Evolutionary conservation across 1,139 yeast genomes (phyloP), one percentile per base, ranked within the genome.

Genomic region (Kurtzmaniella quercitrusa): DNA sequence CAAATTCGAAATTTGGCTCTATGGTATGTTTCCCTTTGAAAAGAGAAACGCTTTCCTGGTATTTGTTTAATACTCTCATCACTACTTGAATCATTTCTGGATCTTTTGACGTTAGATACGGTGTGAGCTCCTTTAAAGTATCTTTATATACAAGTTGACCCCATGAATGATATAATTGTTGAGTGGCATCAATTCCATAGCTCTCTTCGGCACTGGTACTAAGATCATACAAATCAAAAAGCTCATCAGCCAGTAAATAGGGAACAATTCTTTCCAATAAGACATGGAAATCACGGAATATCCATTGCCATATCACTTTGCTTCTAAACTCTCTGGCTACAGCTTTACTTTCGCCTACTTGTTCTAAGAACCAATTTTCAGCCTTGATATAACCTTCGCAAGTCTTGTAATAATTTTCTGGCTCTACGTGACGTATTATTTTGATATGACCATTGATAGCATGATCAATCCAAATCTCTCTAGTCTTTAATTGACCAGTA

Each of bases 251-350:
- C 9, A 43, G 19, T 10, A 65, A 37, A 39, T 34, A 19, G 0
- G 66, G 62, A 11, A 67, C 46, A 2, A 60, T 51, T 1, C 44
- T 45, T 5, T 47, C 33, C 6, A 65, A 46, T 2, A 60, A 46
- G 6, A 46, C 43, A 36, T 49, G 54, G 37, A 67, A 63, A 41
- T 66, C 61, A 7, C 47, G 48, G 41, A 70, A 67, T 1, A 70
- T 52, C 40, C 61, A 51, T 14, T 38, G 45, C 75, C 75, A 70
- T 29, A 59, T 60, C 17, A 68, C 51, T 39, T 57, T 56, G 11
- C 45, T 37, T 16, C 58, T 46, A 23, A 69, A 47, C 1, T 48
- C 48, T 12, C 33, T 44, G 17, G 38, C 21, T 6, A 17, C 15
- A 9, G 42, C 43, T 10, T 45, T 46, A 1, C 56, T 37, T n/a